Conservation (phyloP, 352 stramenopile species). For the Globisporangium heterothallicum region DNA sequence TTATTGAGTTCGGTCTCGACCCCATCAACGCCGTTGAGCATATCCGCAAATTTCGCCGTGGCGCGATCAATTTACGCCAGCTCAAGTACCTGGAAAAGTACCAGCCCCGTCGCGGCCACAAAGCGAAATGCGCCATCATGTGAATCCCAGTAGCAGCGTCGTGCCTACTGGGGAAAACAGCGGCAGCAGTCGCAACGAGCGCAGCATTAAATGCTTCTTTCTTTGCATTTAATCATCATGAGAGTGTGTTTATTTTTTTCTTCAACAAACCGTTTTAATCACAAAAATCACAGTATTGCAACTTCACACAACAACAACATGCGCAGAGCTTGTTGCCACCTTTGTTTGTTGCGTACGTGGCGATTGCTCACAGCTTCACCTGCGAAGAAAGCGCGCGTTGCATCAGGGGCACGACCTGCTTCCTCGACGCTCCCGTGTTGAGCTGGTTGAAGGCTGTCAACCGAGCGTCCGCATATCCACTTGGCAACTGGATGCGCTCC, state of each 20-base stretch:
- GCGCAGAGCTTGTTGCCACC: not conserved
- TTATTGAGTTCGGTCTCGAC: constrained; percentile 96
- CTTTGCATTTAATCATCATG: constrained; percentile 1
- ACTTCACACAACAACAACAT: not conserved
- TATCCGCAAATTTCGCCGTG: constrained; percentile 91
- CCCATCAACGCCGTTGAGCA: constrained; percentile 96
- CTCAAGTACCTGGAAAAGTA: constrained; percentile 98
- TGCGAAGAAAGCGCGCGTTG: constrained; percentile 30
- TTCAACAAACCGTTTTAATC: constrained; percentile 2
- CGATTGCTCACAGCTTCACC: not conserved
- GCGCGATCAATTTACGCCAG: constrained; percentile 97
- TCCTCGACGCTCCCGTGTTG: constrained; percentile 60
- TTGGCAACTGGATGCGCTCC: constrained; percentile 27
- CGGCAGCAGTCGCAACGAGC: not conserved
- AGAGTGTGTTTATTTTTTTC: constrained; percentile 5
- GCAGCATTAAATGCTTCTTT: not conserved
- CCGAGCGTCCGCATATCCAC: constrained; percentile 19
- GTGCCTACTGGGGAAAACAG: too few relatives aligned
- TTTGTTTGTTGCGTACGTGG: not conserved
- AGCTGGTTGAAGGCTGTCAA: constrained; percentile 47
- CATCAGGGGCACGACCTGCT: constrained; percentile 73
- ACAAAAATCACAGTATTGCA: constrained; percentile 3
- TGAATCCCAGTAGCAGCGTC: constrained; percentile 25
- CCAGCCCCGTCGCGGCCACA: constrained; percentile 63
- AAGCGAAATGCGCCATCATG: constrained; percentile 84